A percentile compares a stretch with the other conserved stretches of the same genome.
These are phyloP conservation scores for Globisporangium cederbergense DNA, from an alignment of 352 stramenopile species.

Conservation along the genomic window DNA sequence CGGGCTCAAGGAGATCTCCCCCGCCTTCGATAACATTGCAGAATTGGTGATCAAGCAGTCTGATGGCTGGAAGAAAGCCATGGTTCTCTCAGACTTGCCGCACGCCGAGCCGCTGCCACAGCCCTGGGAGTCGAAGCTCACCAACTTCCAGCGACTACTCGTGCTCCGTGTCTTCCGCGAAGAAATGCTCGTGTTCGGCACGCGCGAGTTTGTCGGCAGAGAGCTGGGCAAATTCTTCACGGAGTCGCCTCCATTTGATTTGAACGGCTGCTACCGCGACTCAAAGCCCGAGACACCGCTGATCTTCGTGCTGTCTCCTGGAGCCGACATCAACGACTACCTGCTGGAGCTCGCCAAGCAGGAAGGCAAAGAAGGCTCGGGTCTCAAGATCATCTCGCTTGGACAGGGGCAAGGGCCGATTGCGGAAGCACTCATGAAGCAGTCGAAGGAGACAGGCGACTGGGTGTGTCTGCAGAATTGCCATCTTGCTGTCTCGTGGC, in stretches of 20 bases:
- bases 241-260: slow-evolving; percentile 90
- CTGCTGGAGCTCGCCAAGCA: slow-evolving; percentile 87
- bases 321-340: slow-evolving; percentile 94
- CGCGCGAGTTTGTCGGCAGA: slow-evolving; percentile 77
- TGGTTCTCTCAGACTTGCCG: slow-evolving; percentile 75
- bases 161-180: slow-evolving; percentile 87
- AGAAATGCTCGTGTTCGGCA: slow-evolving; percentile 90
- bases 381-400: slow-evolving; percentile 92
- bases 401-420: slow-evolving; percentile 93
- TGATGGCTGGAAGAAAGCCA: slow-evolving; percentile 70
- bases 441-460: slow-evolving; percentile 87
- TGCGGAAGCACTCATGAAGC: slow-evolving; percentile 88
- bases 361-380: slow-evolving; percentile 85
- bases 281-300: slow-evolving; percentile 89
- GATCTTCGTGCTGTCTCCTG: slow-evolving; percentile 93
- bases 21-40: slow-evolving; percentile 43
- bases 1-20: slow-evolving; percentile 62
- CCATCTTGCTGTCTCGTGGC: slow-evolving; percentile 90
- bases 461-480: slow-evolving; percentile 96
- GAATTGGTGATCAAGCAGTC: slow-evolving; percentile 40
- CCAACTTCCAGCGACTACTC: slow-evolving; percentile 88
- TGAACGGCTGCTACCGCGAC: slow-evolving; percentile 90
- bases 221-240: slow-evolving; percentile 85
- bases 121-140: slow-evolving; percentile 69
- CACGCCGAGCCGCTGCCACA: slow-evolving; percentile 69